Evolutionary conservation across 495 filamentous ascomycete species (phyloP).

Genomic region (Immersiella caudata): DNA sequence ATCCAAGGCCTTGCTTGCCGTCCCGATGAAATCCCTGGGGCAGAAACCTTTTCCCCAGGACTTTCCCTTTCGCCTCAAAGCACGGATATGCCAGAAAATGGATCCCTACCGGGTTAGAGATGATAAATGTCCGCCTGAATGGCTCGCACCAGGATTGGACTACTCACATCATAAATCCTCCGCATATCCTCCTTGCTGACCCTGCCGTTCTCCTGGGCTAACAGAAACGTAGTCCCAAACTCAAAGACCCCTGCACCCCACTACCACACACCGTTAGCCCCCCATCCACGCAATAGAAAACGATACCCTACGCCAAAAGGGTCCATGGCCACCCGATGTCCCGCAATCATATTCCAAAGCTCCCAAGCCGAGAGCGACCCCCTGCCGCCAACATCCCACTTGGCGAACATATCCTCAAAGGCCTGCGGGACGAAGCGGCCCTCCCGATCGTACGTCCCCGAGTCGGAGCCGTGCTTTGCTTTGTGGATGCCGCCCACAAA

Average conservation of each 20-base stretch:
- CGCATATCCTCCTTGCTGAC: slow-evolving; percentile 53
- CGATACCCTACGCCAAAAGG: slow-evolving; percentile 29
- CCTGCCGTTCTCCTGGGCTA: slow-evolving; percentile 50
- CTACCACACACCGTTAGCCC: slow-evolving; percentile 6
- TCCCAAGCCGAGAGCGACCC: slow-evolving; percentile 22
- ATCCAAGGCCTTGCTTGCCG: too few relatives aligned
- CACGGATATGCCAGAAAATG: slow-evolving; percentile 39
- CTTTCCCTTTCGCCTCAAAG: slow-evolving; percentile 27
- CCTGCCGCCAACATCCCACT: slow-evolving; percentile 47
- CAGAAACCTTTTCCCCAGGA: slow-evolving; percentile 37
- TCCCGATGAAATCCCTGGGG: slow-evolving; percentile 14
- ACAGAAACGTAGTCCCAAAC: slow-evolving; percentile 50
- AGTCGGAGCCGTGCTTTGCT: slow-evolving; percentile 62
- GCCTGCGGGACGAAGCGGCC: slow-evolving; percentile 57
- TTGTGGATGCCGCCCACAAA: slow-evolving; percentile 56
- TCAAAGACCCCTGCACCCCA: slow-evolving; percentile 46
- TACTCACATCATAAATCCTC: slow-evolving; percentile 46
- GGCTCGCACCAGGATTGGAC: background rate
- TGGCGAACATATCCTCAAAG: slow-evolving; percentile 62
- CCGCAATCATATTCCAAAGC: slow-evolving; percentile 28
- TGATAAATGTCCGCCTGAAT: too few relatives aligned
- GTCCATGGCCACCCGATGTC: slow-evolving; percentile 28
- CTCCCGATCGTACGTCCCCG: slow-evolving; percentile 55
- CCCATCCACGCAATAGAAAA: background rate
- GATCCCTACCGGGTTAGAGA: slow-evolving; percentile 24